Percentiles rank a stretch among this genome's conserved stretches.
Evolutionary conservation across 345 rosid genomes (phyloP).

Genomic region (Aurinia saxatilis): DNA sequence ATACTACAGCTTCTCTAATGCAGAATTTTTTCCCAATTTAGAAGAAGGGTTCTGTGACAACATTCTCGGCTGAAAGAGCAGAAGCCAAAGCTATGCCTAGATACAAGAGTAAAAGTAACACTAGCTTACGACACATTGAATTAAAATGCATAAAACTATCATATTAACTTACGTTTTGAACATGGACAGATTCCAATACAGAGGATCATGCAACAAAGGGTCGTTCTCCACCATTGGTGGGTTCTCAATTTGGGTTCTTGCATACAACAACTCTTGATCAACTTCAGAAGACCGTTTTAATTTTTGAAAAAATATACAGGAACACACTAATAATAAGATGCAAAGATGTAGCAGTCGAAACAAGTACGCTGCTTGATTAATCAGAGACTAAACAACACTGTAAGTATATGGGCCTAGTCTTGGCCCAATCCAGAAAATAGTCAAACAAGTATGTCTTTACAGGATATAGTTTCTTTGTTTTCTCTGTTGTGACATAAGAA

Average conservation of each 20-base stretch:
- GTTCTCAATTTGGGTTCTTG: slow-evolving; percentile 62
- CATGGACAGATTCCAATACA: slow-evolving; percentile 65
- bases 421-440: no score
- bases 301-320: slow-evolving; percentile 35
- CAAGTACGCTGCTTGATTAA: background rate
- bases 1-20: no score
- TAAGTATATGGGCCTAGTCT: no score
- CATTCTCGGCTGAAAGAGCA: background rate
- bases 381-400: slow-evolving; percentile 6
- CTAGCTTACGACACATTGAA: background rate
- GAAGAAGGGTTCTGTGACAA: no score
- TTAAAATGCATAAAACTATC: background rate
- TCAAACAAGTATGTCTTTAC: no score
- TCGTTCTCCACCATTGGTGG: slow-evolving; percentile 44
- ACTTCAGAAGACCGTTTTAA: slow-evolving; percentile 51
- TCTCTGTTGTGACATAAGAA: no score
- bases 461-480: no score
- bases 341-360: background rate
- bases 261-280: slow-evolving; percentile 48
- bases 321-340: slow-evolving; percentile 1
- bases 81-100: background rate
- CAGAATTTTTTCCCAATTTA: no score
- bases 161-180: slow-evolving; percentile 93
- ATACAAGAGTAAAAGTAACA: background rate
- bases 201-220: slow-evolving; percentile 51